Percentiles rank a stretch among this genome's conserved stretches.
phyloP scores from a whole-genome alignment of 495 filamentous ascomycete species.

The Pyrenula massariospora region DNA sequence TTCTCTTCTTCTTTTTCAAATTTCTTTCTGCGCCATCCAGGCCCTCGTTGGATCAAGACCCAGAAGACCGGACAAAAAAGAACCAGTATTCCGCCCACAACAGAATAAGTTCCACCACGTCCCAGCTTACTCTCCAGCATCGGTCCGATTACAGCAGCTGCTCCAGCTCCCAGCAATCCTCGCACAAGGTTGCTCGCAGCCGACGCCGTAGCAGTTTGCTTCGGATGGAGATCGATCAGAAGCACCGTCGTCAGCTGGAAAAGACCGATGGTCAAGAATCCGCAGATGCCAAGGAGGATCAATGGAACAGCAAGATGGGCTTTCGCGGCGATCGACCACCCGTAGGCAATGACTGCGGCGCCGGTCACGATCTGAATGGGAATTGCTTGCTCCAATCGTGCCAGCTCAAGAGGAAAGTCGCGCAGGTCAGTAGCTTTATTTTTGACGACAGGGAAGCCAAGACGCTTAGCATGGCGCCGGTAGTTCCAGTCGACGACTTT shows the following conservation, averaged over 20 bases:
- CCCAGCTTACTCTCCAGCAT: constrained; percentile 21
- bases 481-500: constrained; percentile 37
- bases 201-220: constrained; percentile 43
- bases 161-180: constrained; percentile 51
- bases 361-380: constrained; percentile 25
- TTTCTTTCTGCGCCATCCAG: not conserved
- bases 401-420: constrained; percentile 31
- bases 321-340: constrained; percentile 31
- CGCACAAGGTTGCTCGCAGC: constrained; percentile 56
- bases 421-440: constrained; percentile 27
- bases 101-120: not conserved
- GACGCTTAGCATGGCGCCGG: constrained; percentile 19
- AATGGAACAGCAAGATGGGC: constrained; percentile 22
- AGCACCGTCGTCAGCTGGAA: constrained; percentile 31
- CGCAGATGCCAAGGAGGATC: constrained; percentile 19
- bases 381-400: constrained; percentile 23
- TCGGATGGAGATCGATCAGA: constrained; percentile 50
- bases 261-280: constrained; percentile 20
- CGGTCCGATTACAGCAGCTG: constrained; percentile 43
- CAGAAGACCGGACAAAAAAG: not conserved
- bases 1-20: not conserved
- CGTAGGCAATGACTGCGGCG: constrained; percentile 29
- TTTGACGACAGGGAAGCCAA: constrained; percentile 21
- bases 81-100: not conserved
- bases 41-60: not conserved